Evolutionary conservation across 371 early-diverging fungal species (phyloP).

Genomic region (Aphelidium insulamus): DNA sequence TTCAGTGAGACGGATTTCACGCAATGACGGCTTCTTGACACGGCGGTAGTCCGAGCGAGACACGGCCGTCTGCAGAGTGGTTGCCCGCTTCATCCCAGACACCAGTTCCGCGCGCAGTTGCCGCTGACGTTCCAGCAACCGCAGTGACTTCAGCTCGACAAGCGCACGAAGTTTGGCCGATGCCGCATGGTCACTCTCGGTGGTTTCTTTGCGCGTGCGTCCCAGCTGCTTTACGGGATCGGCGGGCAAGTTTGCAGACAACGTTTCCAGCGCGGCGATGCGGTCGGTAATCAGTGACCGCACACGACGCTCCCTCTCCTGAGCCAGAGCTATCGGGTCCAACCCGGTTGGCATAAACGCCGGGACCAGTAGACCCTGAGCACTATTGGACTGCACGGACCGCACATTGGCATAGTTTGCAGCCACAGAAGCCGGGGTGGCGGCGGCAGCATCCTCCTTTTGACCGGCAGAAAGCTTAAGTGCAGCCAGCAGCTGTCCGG

Average conservation of each 20-base stretch:
- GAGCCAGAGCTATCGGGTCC: conserved; percentile 40
- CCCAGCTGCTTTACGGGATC: conserved; percentile 10
- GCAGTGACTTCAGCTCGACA: conserved; percentile 55
- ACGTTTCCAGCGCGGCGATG: conserved; percentile 42
- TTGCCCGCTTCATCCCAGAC: conserved; percentile 30
- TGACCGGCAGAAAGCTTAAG: too few species aligned
- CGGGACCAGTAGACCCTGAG: conserved; percentile 42
- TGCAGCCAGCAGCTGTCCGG: neutral
- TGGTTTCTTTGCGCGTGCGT: conserved; percentile 6
- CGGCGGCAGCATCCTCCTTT: too few species aligned
- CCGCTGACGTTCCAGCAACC: conserved; percentile 45
- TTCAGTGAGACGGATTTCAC: conserved; percentile 78
- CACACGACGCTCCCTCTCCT: conserved; percentile 49
- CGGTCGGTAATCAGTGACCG: conserved; percentile 40
- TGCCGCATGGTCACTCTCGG: conserved; percentile 8
- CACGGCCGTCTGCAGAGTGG: conserved; percentile 50
- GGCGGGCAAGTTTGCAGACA: conserved; percentile 28
- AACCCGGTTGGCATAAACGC: conserved; percentile 49
- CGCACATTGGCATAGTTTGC: too few species aligned
- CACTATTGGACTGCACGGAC: neutral
- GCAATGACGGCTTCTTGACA: conserved; percentile 65
- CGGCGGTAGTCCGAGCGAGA: conserved; percentile 58
- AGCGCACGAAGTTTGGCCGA: conserved; percentile 38
- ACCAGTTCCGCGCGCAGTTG: conserved; percentile 59
- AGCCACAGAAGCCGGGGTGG: too few species aligned